phyloP scores from a whole-genome alignment of 2,329 filamentous ascomycete species.

The Penicillium brasilianum region DNA sequence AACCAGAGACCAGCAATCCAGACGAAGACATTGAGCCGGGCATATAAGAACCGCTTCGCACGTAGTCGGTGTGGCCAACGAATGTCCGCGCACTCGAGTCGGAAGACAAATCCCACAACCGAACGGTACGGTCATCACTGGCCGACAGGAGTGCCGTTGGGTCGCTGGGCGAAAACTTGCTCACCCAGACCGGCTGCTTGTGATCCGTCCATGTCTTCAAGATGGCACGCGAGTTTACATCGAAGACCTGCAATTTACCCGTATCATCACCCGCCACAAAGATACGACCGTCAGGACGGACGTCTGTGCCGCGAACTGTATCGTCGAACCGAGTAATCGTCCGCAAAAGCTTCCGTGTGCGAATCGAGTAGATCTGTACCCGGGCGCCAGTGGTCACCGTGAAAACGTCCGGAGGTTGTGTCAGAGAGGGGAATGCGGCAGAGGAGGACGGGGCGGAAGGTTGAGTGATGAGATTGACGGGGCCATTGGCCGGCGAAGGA shows the following conservation, averaged over 20 bases:
- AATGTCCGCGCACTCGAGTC: slow-evolving; percentile 78
- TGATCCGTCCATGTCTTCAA: slow-evolving; percentile 94
- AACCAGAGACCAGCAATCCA: slow-evolving; percentile 82
- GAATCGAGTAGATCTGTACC: slow-evolving; percentile 90
- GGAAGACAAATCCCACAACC: slow-evolving; percentile 90
- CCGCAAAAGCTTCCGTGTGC: slow-evolving; percentile 88
- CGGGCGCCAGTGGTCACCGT: slow-evolving; percentile 93
- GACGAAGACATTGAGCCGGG: slow-evolving; percentile 65
- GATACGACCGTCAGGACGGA: slow-evolving; percentile 85
- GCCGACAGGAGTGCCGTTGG: slow-evolving; percentile 86
- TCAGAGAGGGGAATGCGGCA: slow-evolving; percentile 49
- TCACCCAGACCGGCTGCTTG: slow-evolving; percentile 91
- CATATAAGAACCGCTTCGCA: slow-evolving; percentile 85
- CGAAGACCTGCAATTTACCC: slow-evolving; percentile 93
- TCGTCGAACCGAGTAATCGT: slow-evolving; percentile 94
- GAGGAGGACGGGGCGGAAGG: slow-evolving; percentile 57
- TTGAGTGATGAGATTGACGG: slow-evolving; percentile 87
- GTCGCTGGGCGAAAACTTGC: slow-evolving; percentile 87
- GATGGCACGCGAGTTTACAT: slow-evolving; percentile 85
- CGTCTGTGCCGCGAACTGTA: slow-evolving; percentile 85
- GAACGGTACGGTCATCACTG: slow-evolving; percentile 89
- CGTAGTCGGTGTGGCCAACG: slow-evolving; percentile 88
- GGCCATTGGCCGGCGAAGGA: slow-evolving; percentile 86
- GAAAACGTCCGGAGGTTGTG: slow-evolving; percentile 65
- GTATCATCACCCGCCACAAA: slow-evolving; percentile 90